Percentiles rank a stretch among this genome's conserved stretches.
phyloP scores from a whole-genome alignment of 768 basidiomycete species.

The Daedaleopsis sinensis region DNA sequence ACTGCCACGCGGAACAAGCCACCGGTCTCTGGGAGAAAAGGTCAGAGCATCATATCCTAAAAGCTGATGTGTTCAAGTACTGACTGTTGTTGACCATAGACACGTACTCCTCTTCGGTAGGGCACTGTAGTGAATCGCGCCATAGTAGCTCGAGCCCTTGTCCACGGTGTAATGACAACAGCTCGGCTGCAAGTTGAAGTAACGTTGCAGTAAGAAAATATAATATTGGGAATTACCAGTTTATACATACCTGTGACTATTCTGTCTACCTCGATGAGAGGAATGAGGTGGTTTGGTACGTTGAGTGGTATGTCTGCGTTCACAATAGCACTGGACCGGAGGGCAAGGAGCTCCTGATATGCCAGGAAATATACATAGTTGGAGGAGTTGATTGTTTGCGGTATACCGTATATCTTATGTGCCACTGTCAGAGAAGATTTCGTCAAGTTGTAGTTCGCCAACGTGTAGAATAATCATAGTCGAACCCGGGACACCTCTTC shows the following conservation, averaged over 20 bases:
- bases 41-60: background rate
- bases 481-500: constrained; percentile 88
- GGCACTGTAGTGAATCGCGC: constrained; percentile 90
- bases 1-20: constrained; percentile 90
- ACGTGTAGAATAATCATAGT: constrained; percentile 25
- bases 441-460: background rate
- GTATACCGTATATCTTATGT: constrained; percentile 95
- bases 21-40: constrained; percentile 78
- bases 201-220: background rate
- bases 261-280: constrained; percentile 56
- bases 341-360: constrained; percentile 77
- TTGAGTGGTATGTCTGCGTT: constrained; percentile 5
- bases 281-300: constrained; percentile 24
- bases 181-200: constrained; percentile 26
- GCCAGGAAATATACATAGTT: constrained; percentile 98
- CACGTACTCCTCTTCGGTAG: constrained; percentile 93
- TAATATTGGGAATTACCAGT: background rate
- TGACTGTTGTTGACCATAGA: constrained; percentile 96
- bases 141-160: constrained; percentile 95
- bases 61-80: background rate
- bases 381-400: constrained; percentile 96
- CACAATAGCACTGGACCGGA: constrained; percentile 38
- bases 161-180: constrained; percentile 74
- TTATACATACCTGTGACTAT: constrained; percentile 76
- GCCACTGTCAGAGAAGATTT: constrained; percentile 52